Conservation (phyloP, 73 alveolate species). For the Urostyla sp. region DNA sequence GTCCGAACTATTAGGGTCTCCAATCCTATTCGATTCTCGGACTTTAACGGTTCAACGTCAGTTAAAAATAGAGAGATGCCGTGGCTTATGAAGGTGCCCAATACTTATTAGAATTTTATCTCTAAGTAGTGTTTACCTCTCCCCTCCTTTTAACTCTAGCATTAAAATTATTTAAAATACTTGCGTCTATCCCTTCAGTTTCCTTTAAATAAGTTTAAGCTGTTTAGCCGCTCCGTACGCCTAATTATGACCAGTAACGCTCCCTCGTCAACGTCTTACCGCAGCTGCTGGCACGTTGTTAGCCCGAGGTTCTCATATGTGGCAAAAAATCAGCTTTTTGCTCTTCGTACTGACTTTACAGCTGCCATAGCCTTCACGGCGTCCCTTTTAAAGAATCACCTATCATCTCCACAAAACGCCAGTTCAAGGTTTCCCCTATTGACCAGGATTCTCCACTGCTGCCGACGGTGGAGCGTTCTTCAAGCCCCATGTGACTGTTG, state of each 20-base stretch:
- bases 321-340: constrained; percentile 48
- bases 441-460: constrained; percentile 79
- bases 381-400: neutral
- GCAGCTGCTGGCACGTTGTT: constrained; percentile 81
- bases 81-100: constrained; percentile 63
- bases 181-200: constrained; percentile 29
- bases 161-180: neutral
- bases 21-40: constrained; percentile 67
- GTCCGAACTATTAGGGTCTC: constrained; percentile 78
- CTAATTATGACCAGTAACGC: constrained; percentile 69
- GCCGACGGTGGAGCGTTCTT: constrained; percentile 64
- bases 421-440: constrained; percentile 65
- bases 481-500: constrained; percentile 67
- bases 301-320: constrained; percentile 66
- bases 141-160: constrained; percentile 26
- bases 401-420: constrained; percentile 65
- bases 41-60: constrained; percentile 69
- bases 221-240: constrained; percentile 63
- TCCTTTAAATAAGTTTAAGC: constrained; percentile 3
- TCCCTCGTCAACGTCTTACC: constrained; percentile 75
- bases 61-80: constrained; percentile 29
- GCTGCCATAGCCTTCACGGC: constrained; percentile 62
- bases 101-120: constrained; percentile 40
- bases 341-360: constrained; percentile 59
- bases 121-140: constrained; percentile 12